These are phyloP conservation scores for Trypanosoma cruzi DNA, from an alignment of 208 protist genomes.

Conservation along the genomic window DNA sequence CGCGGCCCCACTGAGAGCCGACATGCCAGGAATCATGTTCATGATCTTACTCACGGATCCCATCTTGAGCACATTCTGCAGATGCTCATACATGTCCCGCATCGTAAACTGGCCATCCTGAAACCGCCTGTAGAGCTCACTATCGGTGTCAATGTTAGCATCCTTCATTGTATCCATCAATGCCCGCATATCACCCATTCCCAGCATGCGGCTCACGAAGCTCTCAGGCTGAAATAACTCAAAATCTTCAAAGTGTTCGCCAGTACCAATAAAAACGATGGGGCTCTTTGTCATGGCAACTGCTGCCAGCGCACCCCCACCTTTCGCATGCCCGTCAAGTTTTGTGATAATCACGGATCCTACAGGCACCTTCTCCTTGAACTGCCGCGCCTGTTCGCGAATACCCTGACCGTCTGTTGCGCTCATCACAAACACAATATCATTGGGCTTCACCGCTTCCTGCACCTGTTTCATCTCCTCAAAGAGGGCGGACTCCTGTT, in stretches of 20 bases:
- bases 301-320: slow-evolving; percentile 97
- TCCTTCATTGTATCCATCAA: slow-evolving; percentile 95
- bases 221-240: slow-evolving; percentile 90
- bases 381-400: slow-evolving; percentile 95
- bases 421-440: slow-evolving; percentile 99
- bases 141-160: slow-evolving; percentile 83
- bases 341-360: slow-evolving; percentile 99
- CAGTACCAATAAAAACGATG: slow-evolving; percentile 99
- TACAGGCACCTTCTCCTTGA: slow-evolving; percentile 93
- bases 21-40: slow-evolving; percentile 94
- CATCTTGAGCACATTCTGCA: slow-evolving; percentile 96
- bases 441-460: slow-evolving; percentile 90
- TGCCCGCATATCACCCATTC: slow-evolving; percentile 95
- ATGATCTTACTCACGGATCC: slow-evolving; percentile 94
- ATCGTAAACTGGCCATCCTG: slow-evolving; percentile 95
- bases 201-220: slow-evolving; percentile 94
- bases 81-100: slow-evolving; percentile 97
- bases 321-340: slow-evolving; percentile 99
- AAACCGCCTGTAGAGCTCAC: slow-evolving; percentile 89
- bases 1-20: slow-evolving; percentile 48
- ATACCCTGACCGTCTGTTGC: slow-evolving; percentile 97
- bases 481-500: slow-evolving; percentile 98
- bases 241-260: slow-evolving; percentile 98
- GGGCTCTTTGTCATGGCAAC: slow-evolving; percentile 97
- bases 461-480: slow-evolving; percentile 98